These are phyloP conservation scores for Vitis hybrid DNA, from an alignment of 177 flowering plant genomes.

Conservation along the genomic window DNA sequence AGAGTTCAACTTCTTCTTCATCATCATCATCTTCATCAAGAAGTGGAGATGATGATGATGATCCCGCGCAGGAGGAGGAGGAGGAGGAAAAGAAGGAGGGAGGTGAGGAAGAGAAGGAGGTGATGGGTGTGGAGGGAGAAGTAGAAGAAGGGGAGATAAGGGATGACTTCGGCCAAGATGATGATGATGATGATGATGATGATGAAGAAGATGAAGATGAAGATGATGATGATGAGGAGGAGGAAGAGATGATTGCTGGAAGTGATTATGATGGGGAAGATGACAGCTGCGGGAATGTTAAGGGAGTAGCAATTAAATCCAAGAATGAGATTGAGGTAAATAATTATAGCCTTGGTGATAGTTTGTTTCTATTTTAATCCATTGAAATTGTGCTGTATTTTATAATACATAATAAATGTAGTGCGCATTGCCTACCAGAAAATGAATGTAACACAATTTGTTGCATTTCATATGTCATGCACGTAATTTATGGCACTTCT, in stretches of 20 bases:
- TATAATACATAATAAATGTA: neutral
- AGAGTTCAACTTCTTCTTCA: constrained; percentile 32
- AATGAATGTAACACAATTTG: too few species aligned
- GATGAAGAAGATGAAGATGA: constrained; percentile 20
- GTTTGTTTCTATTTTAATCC: neutral
- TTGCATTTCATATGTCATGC: too few species aligned
- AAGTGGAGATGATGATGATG: constrained; percentile 32
- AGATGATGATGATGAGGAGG: constrained; percentile 23
- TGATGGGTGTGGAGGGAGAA: constrained; percentile 17
- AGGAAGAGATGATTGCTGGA: constrained; percentile 3
- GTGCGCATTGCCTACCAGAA: too few species aligned
- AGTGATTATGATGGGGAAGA: constrained; percentile 41
- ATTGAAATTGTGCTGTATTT: neutral
- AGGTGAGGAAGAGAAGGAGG: constrained; percentile 7
- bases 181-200: constrained; percentile 3
- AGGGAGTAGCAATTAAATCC: constrained; percentile 55
- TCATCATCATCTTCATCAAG: constrained; percentile 39
- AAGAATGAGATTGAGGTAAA: constrained; percentile 79
- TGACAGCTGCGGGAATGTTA: constrained; percentile 15
- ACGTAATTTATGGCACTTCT: too few species aligned
- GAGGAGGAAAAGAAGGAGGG: constrained; percentile 18
- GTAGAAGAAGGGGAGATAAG: constrained; percentile 73
- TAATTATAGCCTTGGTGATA: neutral
- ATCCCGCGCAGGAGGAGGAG: constrained; percentile 19
- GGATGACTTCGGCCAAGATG: constrained; percentile 18